Conservation (phyloP, 768 basidiomycete genomes). For the Tulasnella sp. region DNA sequence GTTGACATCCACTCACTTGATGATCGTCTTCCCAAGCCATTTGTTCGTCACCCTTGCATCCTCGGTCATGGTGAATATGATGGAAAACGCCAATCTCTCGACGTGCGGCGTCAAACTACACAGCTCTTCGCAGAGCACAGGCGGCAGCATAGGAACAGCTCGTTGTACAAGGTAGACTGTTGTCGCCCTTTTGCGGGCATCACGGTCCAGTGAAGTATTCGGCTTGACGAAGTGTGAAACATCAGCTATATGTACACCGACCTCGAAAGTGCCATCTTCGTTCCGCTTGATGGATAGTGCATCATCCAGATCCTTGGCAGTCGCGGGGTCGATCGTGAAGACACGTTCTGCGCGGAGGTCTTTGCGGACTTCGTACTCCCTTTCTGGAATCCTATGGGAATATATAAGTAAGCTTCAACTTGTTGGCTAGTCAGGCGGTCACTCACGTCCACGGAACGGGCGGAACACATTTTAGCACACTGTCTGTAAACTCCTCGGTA, state of each 20-base stretch:
- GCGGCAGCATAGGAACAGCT: slow-evolving; percentile 94
- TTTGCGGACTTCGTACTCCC: slow-evolving; percentile 76
- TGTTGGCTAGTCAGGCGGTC: not conserved
- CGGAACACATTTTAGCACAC: slow-evolving; percentile 89
- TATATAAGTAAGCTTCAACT: slow-evolving; percentile 17
- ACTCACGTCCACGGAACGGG: slow-evolving; percentile 89
- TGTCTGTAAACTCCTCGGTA: slow-evolving; percentile 91
- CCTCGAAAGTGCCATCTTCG: slow-evolving; percentile 85
- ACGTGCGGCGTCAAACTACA: slow-evolving; percentile 84
- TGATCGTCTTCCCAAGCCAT: slow-evolving; percentile 88
- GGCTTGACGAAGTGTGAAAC: slow-evolving; percentile 92
- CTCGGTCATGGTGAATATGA: slow-evolving; percentile 72
- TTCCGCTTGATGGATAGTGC: slow-evolving; percentile 82
- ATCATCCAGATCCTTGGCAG: slow-evolving; percentile 90
- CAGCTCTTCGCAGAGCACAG: slow-evolving; percentile 80
- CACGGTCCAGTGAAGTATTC: slow-evolving; percentile 94
- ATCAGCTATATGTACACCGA: slow-evolving; percentile 94
- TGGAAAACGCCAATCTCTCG: slow-evolving; percentile 86
- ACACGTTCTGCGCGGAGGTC: slow-evolving; percentile 77
- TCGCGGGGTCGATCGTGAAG: slow-evolving; percentile 87
- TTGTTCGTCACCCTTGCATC: slow-evolving; percentile 77
- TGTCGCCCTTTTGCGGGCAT: slow-evolving; percentile 93
- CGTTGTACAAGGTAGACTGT: slow-evolving; percentile 96
- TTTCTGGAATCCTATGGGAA: slow-evolving; percentile 62
- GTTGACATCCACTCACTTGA: slow-evolving; percentile 48